phyloP scores from a whole-genome alignment of 2,329 filamentous ascomycete species.

The Cytospora paraplurivora region DNA sequence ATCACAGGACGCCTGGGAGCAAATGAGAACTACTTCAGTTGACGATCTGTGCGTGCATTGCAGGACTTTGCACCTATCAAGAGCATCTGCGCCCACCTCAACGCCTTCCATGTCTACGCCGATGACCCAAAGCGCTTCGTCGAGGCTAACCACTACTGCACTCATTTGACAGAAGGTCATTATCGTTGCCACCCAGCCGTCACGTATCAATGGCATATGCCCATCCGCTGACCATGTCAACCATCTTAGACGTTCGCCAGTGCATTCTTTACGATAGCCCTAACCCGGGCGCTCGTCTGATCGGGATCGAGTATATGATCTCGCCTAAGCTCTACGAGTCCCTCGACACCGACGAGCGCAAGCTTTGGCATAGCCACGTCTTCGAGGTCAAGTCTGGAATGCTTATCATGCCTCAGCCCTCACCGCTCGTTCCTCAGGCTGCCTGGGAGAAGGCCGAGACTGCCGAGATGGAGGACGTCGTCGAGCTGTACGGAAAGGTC shows the following conservation, averaged over 20 bases:
- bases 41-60: slow-evolving; percentile 1
- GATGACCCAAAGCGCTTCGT: slow-evolving; percentile 68
- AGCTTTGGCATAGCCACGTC: slow-evolving; percentile 76
- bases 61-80: slow-evolving; percentile 71
- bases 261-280: slow-evolving; percentile 82
- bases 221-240: neutral
- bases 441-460: slow-evolving; percentile 78
- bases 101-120: slow-evolving; percentile 86
- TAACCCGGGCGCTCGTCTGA: slow-evolving; percentile 67
- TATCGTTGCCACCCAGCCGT: neutral
- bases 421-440: slow-evolving; percentile 52
- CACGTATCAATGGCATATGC: neutral
- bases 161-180: slow-evolving; percentile 66
- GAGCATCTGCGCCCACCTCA: slow-evolving; percentile 78
- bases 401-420: slow-evolving; percentile 72
- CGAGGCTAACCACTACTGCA: slow-evolving; percentile 84
- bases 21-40: neutral
- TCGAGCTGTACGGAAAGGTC: slow-evolving; percentile 77
- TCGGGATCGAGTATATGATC: slow-evolving; percentile 90
- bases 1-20: neutral
- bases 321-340: slow-evolving; percentile 67
- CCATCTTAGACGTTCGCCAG: slow-evolving; percentile 68
- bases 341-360: slow-evolving; percentile 67
- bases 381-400: slow-evolving; percentile 79
- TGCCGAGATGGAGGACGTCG: slow-evolving; percentile 76